Percentiles rank a stretch among this genome's conserved stretches.
Evolutionary conservation across 1,284 basidiomycete genomes (phyloP).

Genomic region (Puccinia coronata): DNA sequence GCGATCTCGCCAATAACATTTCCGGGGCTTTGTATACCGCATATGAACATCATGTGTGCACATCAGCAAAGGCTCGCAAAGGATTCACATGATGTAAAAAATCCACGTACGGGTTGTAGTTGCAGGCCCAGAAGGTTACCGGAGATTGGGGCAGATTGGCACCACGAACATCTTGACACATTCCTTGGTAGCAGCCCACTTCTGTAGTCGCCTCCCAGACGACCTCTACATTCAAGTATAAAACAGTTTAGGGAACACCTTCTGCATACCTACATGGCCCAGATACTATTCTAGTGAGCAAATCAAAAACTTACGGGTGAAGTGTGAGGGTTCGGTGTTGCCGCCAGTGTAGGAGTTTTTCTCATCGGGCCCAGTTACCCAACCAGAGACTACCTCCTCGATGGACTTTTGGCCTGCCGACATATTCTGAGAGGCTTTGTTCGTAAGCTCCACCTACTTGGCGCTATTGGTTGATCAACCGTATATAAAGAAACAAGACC

Average conservation of each 20-base stretch:
- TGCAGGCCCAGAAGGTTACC: slow-evolving; percentile 36
- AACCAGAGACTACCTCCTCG: slow-evolving; percentile 19
- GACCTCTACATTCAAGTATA: slow-evolving; percentile 25
- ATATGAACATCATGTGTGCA: background rate
- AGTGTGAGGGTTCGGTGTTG: slow-evolving; percentile 38
- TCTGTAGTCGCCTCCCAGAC: slow-evolving; percentile 33
- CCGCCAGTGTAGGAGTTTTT: slow-evolving; percentile 30
- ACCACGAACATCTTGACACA: slow-evolving; percentile 14
- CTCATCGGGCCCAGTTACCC: slow-evolving; percentile 39
- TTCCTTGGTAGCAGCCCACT: slow-evolving; percentile 20
- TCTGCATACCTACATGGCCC: background rate
- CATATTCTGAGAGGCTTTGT: background rate
- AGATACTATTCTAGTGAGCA: background rate
- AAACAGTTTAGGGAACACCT: background rate
- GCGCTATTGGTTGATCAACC: background rate
- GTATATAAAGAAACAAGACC: background rate
- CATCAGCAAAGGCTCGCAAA: background rate
- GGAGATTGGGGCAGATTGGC: slow-evolving; percentile 31
- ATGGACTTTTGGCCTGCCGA: slow-evolving; percentile 30
- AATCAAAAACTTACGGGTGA: slow-evolving; percentile 24
- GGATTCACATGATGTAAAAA: background rate
- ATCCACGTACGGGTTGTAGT: slow-evolving; percentile 41
- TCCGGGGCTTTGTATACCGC: slow-evolving; percentile 17
- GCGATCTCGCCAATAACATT: slow-evolving; percentile 45
- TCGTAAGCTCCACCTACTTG: background rate